Evolutionary conservation across 768 basidiomycete species (phyloP), one percentile per base, ranked within the genome.

Genomic region (Lentinula sp.): DNA sequence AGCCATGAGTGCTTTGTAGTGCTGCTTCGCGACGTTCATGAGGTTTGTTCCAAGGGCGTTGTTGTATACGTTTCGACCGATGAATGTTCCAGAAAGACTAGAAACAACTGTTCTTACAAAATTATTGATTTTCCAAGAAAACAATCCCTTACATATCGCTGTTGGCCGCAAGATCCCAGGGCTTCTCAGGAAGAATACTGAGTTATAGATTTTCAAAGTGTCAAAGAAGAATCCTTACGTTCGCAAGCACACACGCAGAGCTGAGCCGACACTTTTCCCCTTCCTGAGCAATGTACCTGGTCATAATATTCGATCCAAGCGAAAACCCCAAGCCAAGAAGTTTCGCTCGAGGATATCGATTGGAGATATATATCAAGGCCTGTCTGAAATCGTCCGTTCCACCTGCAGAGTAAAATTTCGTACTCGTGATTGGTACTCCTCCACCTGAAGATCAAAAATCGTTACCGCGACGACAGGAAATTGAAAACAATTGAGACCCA

Each of bases 241-340:
- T 81, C 68, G 69, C 84, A 28, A 85, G 65, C 16, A 73, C 75
- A 67, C 77, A 78, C 39, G 75, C 85, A 2, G 77, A 79, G 49
- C 67, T 70, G 28, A 86, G 68, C 39, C 79, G 76, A 67, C 80
- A 76, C 16, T 69, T 63, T 37, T 71, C 71, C 8, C 84, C 82
- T 67, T 87, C 82, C 68, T 88, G 81, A 16, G 84, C 85, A 34
- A 88, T 68, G 68, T 88, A 88, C 53, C 85, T 77, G 16, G 86
- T 82, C 66, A 90, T 71, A 35, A 90, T 82, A 65, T 83, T 85
- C 21, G 88, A 88, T 53, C 89, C 89, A 35, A 91, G 78, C n/a
- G 87, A 89, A 75, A 89, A 91, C 3, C 87, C 86, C 4, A 88
- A 69, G 9, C 87, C 89, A 34, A 89, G 71, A 23, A 90, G 70